These are phyloP conservation scores for Sarocladium kiliense DNA, from an alignment of 2,329 filamentous ascomycete species.

Conservation along the genomic window DNA sequence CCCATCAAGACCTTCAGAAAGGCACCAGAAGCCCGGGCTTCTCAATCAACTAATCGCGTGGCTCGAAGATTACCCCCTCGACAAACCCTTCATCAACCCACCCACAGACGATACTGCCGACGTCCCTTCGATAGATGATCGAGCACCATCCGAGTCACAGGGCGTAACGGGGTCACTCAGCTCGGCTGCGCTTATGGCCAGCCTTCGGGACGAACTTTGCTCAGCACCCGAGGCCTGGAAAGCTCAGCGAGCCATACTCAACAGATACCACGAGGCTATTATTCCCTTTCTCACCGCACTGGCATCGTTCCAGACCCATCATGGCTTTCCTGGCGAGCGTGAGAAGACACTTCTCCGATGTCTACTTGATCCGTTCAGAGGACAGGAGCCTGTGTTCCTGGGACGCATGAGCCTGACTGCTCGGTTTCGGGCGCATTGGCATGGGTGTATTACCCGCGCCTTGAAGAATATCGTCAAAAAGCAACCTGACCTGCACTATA, in stretches of 20 bases:
- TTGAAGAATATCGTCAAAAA: background rate
- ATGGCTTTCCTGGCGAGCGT: background rate
- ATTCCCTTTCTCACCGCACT: background rate
- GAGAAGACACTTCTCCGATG: background rate
- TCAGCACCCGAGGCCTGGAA: background rate
- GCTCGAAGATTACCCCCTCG: conserved; percentile 20
- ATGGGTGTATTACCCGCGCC: background rate
- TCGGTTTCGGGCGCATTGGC: background rate
- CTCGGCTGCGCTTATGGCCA: background rate
- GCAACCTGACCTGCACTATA: background rate
- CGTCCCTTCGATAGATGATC: background rate
- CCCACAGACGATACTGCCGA: conserved; percentile 8
- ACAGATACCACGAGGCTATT: background rate
- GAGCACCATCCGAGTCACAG: too few relatives aligned
- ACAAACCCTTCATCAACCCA: conserved; percentile 16
- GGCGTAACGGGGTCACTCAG: too few relatives aligned
- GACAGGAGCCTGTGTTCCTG: too few relatives aligned
- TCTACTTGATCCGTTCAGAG: background rate
- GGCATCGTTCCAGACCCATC: background rate
- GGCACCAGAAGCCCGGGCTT: conserved; percentile 18
- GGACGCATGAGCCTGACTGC: background rate
- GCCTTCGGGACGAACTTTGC: background rate
- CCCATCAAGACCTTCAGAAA: conserved; percentile 30
- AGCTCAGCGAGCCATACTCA: background rate
- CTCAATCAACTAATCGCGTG: conserved; percentile 24